Base-by-base conservation (phyloP, 148 eudicot species). In the Rhododendron mucronatum region DNA sequence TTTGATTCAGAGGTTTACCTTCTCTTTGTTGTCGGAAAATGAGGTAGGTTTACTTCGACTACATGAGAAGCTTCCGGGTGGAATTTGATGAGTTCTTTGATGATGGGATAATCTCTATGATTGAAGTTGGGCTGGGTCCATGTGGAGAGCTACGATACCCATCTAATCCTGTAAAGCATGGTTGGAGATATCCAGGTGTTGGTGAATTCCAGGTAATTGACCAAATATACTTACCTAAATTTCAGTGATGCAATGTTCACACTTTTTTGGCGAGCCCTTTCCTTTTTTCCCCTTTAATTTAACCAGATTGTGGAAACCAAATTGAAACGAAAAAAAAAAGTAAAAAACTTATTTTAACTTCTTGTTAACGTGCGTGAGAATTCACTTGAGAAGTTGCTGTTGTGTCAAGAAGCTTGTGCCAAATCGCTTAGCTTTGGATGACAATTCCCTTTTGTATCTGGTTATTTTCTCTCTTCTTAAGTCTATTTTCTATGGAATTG, bases 71-170 rank as follows among this genome's bases (percentile, higher is more conserved):
- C 91, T 96, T 96, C 82, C 94, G 98, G 37, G 94, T 90, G 23
- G 95, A 93, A 88, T 90, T 96, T 78, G 92, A 94, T 48, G 96
- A 95, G 74, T 96, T 95, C 82, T 95, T 96, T 87, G 90, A 88
- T 78, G 92, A 91, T 84, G 94, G 93, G 80, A 84, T 90, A 48
- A 95, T 96, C 63, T 88, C 93, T 61, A 96, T 92, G 88, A 92
- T 96, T 85, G 99, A 95, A 88, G 90, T 96, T 84, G 99, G 99
- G 33, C 93, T 96, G 51, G 99, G 99, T 84, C 91, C 99, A 35
- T 95, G 95, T 88, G 99, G 99, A 45, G 99, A 96, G 91, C 88
- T 96, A 57, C 92, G 97, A 0, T 96, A 95, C 84, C 99, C 99
- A 18, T 95, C 99, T 57, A 94, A 95, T 89, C 95, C 96, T 77